Conservation (phyloP, 345 rosid genomes). For the Anacardium occidentale region DNA sequence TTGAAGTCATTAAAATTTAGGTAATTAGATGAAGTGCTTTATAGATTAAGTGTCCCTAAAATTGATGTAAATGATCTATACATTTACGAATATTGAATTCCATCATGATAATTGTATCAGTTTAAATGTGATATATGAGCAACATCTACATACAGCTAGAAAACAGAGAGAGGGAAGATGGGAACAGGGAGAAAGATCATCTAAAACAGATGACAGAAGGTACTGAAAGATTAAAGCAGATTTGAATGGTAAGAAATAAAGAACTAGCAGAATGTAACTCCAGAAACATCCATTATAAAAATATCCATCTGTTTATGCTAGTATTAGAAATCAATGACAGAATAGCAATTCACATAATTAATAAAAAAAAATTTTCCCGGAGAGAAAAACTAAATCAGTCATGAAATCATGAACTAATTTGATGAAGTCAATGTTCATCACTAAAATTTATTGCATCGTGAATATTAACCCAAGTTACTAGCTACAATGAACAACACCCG, state of each 20-base stretch:
- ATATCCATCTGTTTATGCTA: not conserved
- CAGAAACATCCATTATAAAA: not conserved
- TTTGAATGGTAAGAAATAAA: not conserved
- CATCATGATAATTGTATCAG: not conserved
- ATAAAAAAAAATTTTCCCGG: not conserved
- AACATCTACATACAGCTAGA: not conserved
- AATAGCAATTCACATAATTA: not conserved
- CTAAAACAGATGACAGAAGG: not conserved
- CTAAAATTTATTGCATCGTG: not conserved
- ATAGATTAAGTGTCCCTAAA: not conserved
- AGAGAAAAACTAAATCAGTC: not conserved
- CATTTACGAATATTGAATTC: not conserved
- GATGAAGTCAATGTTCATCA: not conserved
- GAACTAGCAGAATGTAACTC: not conserved
- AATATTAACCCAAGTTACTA: too few species aligned
- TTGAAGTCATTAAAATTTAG: too few species aligned
- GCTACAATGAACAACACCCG: too few species aligned
- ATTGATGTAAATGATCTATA: too few species aligned
- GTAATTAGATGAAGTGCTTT: not conserved
- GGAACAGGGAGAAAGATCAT: not conserved
- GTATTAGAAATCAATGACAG: not conserved
- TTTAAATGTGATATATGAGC: not conserved
- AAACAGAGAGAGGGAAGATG: not conserved
- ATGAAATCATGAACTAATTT: not conserved
- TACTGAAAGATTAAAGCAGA: not conserved